Evolutionary conservation across 768 basidiomycete genomes (phyloP).

Genomic region (Hortiboletus campestris): DNA sequence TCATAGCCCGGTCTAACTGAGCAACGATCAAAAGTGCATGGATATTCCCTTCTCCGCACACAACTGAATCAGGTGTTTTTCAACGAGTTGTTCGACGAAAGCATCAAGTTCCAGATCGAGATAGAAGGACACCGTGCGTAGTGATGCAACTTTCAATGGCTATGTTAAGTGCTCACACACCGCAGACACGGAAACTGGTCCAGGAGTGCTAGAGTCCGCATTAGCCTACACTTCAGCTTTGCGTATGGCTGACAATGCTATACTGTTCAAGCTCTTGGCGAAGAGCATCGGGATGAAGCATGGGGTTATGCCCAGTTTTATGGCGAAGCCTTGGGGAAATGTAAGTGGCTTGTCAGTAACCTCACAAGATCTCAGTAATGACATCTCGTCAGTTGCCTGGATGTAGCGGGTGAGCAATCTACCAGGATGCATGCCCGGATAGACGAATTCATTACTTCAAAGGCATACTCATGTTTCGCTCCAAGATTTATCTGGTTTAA

Average conservation of each 20-base stretch:
- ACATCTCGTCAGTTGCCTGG: conserved; percentile 71
- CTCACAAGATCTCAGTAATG: conserved; percentile 1
- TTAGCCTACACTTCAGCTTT: conserved; percentile 77
- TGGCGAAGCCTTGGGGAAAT: conserved; percentile 96
- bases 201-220: conserved; percentile 85
- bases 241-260: conserved; percentile 88
- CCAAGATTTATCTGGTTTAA: conserved; percentile 62
- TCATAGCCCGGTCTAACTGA: background rate
- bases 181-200: conserved; percentile 89
- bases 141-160: background rate
- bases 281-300: conserved; percentile 91
- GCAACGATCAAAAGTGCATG: conserved; percentile 69
- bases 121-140: conserved; percentile 84
- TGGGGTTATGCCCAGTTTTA: conserved; percentile 91
- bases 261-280: conserved; percentile 87
- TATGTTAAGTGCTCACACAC: conserved; percentile 1
- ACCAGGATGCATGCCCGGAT: conserved; percentile 8
- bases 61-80: conserved; percentile 91
- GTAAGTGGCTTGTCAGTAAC: conserved; percentile 43
- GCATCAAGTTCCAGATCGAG: conserved; percentile 66
- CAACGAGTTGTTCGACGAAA: conserved; percentile 79
- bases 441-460: conserved; percentile 1
- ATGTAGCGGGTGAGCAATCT: conserved; percentile 73
- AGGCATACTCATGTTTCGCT: conserved; percentile 94
- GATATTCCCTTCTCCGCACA: conserved; percentile 90